Conservation (phyloP, 257 asterid species). For the Salvia rosmarinus region DNA sequence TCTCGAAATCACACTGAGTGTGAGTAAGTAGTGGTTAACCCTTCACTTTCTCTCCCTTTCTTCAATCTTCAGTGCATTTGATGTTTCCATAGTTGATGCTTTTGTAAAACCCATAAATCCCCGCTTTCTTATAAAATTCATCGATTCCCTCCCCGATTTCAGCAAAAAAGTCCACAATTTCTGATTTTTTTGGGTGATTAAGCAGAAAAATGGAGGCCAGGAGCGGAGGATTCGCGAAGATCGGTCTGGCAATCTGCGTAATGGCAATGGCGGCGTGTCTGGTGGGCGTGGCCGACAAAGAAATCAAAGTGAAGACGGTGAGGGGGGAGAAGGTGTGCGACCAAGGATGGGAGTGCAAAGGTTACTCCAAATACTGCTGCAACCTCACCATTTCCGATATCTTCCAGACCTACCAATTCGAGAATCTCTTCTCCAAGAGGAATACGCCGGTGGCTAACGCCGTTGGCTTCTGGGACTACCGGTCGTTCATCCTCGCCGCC, state of each 20-base stretch:
- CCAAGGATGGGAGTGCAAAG: conserved; percentile 86
- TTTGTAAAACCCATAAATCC: background rate
- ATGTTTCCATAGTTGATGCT: background rate
- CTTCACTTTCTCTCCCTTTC: conserved; percentile 28
- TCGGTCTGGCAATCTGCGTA: conserved; percentile 34
- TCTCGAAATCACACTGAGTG: conserved; percentile 6
- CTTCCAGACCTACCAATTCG: conserved; percentile 81
- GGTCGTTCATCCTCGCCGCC: conserved; percentile 74
- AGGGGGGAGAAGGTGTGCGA: conserved; percentile 65
- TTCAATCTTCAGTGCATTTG: background rate
- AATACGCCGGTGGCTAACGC: conserved; percentile 80
- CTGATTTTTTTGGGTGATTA: background rate
- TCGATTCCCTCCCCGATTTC: background rate
- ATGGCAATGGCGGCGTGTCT: conserved; percentile 37
- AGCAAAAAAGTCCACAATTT: background rate
- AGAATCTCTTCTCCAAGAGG: conserved; percentile 79
- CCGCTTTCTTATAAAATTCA: background rate
- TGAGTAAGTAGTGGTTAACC: conserved; percentile 23
- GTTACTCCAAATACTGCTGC: conserved; percentile 65
- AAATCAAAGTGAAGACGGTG: conserved; percentile 59
- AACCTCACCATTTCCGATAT: conserved; percentile 72
- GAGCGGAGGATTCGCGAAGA: conserved; percentile 30
- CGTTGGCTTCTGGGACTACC: conserved; percentile 80
- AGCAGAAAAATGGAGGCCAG: conserved; percentile 36
- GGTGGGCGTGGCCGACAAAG: conserved; percentile 42